Evolutionary conservation across 2,329 filamentous ascomycete genomes (phyloP).

Genomic region (Fusarium pseudocircinatum): DNA sequence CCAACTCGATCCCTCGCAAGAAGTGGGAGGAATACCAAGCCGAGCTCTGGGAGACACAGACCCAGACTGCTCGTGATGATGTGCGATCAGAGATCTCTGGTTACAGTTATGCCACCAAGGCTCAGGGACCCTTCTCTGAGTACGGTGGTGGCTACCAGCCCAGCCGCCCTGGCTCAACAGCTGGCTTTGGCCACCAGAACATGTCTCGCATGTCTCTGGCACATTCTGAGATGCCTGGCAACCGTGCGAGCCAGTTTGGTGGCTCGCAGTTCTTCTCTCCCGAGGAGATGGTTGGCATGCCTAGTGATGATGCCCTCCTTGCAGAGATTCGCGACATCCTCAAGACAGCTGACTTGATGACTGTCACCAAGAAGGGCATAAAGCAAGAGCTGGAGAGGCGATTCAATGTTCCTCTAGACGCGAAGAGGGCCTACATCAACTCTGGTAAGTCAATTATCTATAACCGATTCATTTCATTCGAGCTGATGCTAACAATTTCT

Average conservation of each 20-base stretch:
- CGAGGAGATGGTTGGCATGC: slow-evolving; percentile 79
- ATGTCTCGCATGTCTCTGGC: slow-evolving; percentile 82
- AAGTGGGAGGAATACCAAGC: slow-evolving; percentile 99
- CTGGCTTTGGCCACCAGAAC: slow-evolving; percentile 56
- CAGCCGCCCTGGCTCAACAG: slow-evolving; percentile 66
- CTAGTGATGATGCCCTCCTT: slow-evolving; percentile 87
- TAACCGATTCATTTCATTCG: not conserved
- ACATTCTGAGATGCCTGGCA: slow-evolving; percentile 71
- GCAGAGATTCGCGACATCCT: slow-evolving; percentile 96
- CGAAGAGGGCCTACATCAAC: slow-evolving; percentile 92
- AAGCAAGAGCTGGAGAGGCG: slow-evolving; percentile 91
- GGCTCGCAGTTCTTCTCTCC: slow-evolving; percentile 67
- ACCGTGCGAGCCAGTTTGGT: slow-evolving; percentile 70
- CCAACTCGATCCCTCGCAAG: slow-evolving; percentile 91
- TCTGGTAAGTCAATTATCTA: slow-evolving; percentile 68
- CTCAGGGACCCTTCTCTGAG: slow-evolving; percentile 70
- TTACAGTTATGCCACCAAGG: slow-evolving; percentile 92
- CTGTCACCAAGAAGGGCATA: slow-evolving; percentile 97
- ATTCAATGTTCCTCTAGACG: slow-evolving; percentile 87
- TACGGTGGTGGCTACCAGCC: slow-evolving; percentile 74
- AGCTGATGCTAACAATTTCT: slow-evolving; percentile 25
- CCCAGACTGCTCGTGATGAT: slow-evolving; percentile 84
- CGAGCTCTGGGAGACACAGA: slow-evolving; percentile 96
- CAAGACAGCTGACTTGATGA: slow-evolving; percentile 93
- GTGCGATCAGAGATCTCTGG: slow-evolving; percentile 89